Conservation (phyloP, 1,139 yeast species). For the Scheffersomyces illinoinensis region DNA sequence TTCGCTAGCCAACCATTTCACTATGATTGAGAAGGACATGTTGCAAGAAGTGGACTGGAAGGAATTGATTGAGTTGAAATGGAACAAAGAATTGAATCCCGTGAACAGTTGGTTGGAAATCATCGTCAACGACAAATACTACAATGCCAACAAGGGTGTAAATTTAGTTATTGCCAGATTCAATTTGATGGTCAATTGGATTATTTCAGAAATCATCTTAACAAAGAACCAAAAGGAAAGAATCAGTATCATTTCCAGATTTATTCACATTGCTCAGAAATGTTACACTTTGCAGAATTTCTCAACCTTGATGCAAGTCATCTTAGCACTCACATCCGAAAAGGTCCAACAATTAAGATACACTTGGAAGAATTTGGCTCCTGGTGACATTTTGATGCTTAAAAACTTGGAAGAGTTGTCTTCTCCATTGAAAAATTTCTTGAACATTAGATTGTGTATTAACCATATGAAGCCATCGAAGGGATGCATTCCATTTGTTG, state of each 20-base stretch:
- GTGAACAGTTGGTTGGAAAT: conserved; percentile 88
- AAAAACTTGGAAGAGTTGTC: conserved; percentile 66
- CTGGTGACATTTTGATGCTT: conserved; percentile 61
- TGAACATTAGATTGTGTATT: conserved; percentile 62
- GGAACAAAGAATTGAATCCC: conserved; percentile 68
- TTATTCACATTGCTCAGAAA: conserved; percentile 81
- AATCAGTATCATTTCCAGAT: conserved; percentile 68
- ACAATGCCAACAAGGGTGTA: conserved; percentile 60
- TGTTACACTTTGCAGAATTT: conserved; percentile 75
- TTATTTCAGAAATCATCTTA: conserved; percentile 79
- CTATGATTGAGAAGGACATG: conserved; percentile 82
- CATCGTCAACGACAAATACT: conserved; percentile 59
- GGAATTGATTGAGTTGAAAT: conserved; percentile 74
- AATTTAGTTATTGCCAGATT: conserved; percentile 86
- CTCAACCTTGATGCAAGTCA: conserved; percentile 84
- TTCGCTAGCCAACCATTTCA: conserved; percentile 74
- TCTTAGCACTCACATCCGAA: conserved; percentile 78
- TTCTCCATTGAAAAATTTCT: conserved; percentile 66
- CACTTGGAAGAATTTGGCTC: conserved; percentile 72
- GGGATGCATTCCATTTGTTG: conserved; percentile 91
- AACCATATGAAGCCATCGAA: conserved; percentile 62
- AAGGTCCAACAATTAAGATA: conserved; percentile 58
- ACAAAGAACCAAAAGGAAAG: conserved; percentile 62
- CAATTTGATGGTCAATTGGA: conserved; percentile 90
- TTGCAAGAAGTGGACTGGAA: conserved; percentile 89